Evolutionary conservation across 495 filamentous ascomycete genomes (phyloP).

Genomic region (Hypoxylon perforatum): DNA sequence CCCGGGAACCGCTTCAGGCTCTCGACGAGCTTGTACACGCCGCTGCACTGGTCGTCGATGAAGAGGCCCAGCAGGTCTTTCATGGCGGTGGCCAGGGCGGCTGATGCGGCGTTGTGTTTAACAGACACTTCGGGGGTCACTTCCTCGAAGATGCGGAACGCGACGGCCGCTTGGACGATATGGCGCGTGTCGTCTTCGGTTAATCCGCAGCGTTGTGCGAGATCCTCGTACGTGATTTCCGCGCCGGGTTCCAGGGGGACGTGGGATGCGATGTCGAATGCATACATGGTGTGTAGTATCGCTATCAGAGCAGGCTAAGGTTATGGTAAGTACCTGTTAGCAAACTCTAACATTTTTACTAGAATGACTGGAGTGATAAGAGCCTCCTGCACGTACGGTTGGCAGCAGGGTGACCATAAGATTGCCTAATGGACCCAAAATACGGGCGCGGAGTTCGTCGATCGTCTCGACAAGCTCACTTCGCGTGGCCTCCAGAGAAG

Average conservation of each 20-base stretch:
- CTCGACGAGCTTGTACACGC: slow-evolving; percentile 36
- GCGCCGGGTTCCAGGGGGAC: slow-evolving; percentile 24
- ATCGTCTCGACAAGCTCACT: slow-evolving; percentile 35
- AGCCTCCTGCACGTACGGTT: slow-evolving; percentile 31
- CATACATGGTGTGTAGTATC: slow-evolving; percentile 30
- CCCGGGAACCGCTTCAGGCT: slow-evolving; percentile 41
- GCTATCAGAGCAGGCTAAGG: slow-evolving; percentile 22
- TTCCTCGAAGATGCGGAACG: slow-evolving; percentile 60
- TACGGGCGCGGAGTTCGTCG: slow-evolving; percentile 36
- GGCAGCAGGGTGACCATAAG: slow-evolving; percentile 20
- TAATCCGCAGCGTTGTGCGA: slow-evolving; percentile 47
- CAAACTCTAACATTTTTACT: not conserved
- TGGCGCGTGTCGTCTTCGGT: slow-evolving; percentile 50
- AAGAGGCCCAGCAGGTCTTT: slow-evolving; percentile 50
- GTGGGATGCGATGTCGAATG: slow-evolving; percentile 35
- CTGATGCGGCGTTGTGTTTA: slow-evolving; percentile 52
- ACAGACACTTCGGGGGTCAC: slow-evolving; percentile 52
- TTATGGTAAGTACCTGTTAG: slow-evolving; percentile 12
- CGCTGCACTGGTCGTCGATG: slow-evolving; percentile 54
- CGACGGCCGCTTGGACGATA: slow-evolving; percentile 59
- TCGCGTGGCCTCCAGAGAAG: slow-evolving; percentile 22
- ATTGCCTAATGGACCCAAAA: slow-evolving; percentile 34
- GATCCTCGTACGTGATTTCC: slow-evolving; percentile 47
- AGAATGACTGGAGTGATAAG: not conserved
- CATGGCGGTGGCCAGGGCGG: slow-evolving; percentile 43